Evolutionary conservation across 2,329 filamentous ascomycete genomes (phyloP).

Genomic region (Paraphaeosphaeria minitans): DNA sequence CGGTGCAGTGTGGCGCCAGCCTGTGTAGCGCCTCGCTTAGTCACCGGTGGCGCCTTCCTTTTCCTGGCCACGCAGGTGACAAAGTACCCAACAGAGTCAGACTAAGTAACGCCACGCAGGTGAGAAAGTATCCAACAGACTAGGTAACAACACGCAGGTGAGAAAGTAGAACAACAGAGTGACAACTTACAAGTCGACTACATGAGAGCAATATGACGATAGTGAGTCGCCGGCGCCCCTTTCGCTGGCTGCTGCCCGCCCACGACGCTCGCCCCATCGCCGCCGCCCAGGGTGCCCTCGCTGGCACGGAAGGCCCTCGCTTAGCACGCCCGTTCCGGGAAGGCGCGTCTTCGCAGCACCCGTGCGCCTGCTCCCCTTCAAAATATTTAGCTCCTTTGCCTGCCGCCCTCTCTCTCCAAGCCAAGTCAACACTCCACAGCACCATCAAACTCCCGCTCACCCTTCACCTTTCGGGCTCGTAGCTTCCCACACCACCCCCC

Average conservation of each 20-base stretch:
- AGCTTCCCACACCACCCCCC: slow-evolving; percentile 60
- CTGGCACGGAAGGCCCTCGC: slow-evolving; percentile 29
- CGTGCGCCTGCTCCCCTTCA: slow-evolving; percentile 17
- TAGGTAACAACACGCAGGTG: too few relatives aligned
- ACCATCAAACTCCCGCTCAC: slow-evolving; percentile 38
- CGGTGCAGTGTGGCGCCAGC: not conserved
- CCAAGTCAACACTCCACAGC: slow-evolving; percentile 34
- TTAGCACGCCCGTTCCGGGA: slow-evolving; percentile 30
- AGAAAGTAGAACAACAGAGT: too few relatives aligned
- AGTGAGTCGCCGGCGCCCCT: slow-evolving; percentile 10
- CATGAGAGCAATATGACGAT: too few relatives aligned
- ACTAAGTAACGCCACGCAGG: too few relatives aligned
- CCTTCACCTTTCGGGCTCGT: slow-evolving; percentile 48
- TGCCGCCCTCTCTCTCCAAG: slow-evolving; percentile 30
- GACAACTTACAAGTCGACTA: too few relatives aligned
- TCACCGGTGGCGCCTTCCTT: not conserved
- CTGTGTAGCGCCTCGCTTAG: not conserved
- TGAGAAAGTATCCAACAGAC: too few relatives aligned
- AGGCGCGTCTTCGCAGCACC: slow-evolving; percentile 23
- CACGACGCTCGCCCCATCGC: slow-evolving; percentile 10
- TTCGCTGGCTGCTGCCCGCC: slow-evolving; percentile 23
- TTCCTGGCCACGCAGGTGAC: not conserved
- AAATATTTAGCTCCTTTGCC: slow-evolving; percentile 32
- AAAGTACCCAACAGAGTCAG: too few relatives aligned
- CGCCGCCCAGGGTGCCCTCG: slow-evolving; percentile 24